A percentile compares a stretch with the other conserved stretches of the same genome.
Evolutionary conservation across 805 yeast species (phyloP).

Genomic region (Kodamaea sagamina): DNA sequence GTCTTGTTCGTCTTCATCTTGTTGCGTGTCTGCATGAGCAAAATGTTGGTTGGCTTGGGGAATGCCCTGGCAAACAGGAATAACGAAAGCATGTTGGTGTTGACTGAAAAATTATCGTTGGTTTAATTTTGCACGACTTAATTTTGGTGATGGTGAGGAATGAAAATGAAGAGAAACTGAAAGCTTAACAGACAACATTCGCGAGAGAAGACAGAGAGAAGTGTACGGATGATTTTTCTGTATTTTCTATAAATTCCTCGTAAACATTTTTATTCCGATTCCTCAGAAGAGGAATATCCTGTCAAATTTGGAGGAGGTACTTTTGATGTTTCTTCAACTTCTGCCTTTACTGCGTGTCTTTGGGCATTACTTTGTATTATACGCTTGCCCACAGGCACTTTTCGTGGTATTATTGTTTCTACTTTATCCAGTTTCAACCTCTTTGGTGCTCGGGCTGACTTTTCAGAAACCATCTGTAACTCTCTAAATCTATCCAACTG

Average conservation of each 20-base stretch:
- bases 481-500: constrained; percentile 5
- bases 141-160: too few relatives aligned
- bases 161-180: too few relatives aligned
- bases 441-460: neutral
- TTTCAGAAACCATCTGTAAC: neutral
- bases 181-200: too few relatives aligned
- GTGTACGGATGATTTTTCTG: neutral
- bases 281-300: constrained; percentile 1
- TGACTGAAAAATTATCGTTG: constrained; percentile 3
- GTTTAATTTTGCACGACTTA: neutral
- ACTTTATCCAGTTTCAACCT: neutral
- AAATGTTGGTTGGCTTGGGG: constrained; percentile 22
- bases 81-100: constrained; percentile 12
- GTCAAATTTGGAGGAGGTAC: neutral
- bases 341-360: too few relatives aligned
- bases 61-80: constrained; percentile 19
- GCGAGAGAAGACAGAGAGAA: neutral
- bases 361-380: too few relatives aligned
- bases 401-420: neutral
- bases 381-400: too few relatives aligned
- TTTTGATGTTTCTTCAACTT: too few relatives aligned
- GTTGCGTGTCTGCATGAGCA: constrained; percentile 38
- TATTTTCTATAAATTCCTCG: too few relatives aligned
- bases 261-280: neutral
- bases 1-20: constrained; percentile 82